Evolutionary conservation across 257 asterid genomes (phyloP).

Genomic region (Penstemon eatonii): DNA sequence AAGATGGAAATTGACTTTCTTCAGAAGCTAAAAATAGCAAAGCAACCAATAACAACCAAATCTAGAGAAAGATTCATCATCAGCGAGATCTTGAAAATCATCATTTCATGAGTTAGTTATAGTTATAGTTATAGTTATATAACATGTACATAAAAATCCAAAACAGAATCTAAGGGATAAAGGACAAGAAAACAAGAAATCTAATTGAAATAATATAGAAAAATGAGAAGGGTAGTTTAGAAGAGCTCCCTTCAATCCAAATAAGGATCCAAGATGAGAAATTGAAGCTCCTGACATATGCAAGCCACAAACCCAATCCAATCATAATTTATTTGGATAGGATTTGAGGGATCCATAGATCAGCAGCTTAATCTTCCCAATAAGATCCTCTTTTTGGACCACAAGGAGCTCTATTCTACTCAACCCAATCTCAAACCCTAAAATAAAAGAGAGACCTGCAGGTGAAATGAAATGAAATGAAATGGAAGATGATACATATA

Average conservation of each 20-base stretch:
- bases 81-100: background rate
- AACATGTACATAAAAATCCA: background rate
- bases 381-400: constrained; percentile 23
- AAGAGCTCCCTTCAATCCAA: constrained; percentile 76
- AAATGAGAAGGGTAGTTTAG: background rate
- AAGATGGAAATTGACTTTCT: background rate
- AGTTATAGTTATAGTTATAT: background rate
- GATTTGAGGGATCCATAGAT: constrained; percentile 60
- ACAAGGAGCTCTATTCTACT: constrained; percentile 25
- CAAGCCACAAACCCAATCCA: constrained; percentile 57
- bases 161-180: constrained; percentile 1
- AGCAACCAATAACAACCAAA: background rate
- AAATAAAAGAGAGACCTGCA: too few relatives aligned
- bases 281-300: constrained; percentile 58
- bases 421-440: too few relatives aligned
- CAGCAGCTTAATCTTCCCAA: constrained; percentile 44
- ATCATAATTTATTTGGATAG: constrained; percentile 24
- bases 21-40: constrained; percentile 29
- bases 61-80: constrained; percentile 2
- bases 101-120: background rate
- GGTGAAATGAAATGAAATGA: too few relatives aligned
- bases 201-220: too few relatives aligned
- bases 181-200: background rate
- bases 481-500: too few relatives aligned
- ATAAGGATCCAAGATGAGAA: constrained; percentile 36